Evolutionary conservation across 768 basidiomycete genomes (phyloP), one percentile per base, ranked within the genome.

Genomic region (Mycena floridula): DNA sequence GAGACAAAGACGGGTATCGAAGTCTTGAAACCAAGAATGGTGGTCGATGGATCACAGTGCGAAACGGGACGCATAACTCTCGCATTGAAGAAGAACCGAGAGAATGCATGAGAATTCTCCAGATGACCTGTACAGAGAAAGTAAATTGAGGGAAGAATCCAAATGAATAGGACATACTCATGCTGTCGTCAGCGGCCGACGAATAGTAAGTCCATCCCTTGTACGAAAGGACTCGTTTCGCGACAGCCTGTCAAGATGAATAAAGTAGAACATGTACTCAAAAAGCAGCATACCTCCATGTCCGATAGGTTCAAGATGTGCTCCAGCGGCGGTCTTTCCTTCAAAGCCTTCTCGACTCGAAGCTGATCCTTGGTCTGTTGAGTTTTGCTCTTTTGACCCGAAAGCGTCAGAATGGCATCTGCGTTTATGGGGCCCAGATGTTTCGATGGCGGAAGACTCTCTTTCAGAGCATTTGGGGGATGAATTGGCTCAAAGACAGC

Each of bases 171-270:
- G 35, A 24, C 18, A 16, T 12, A 91, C 90, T 69, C 52, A 84
- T 76, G 56, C 86, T 82, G 56, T 94, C 91, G 56, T 96, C 93
- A 1, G 89, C 73, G 8, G 89, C 86, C 20, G 90, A 92, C 5
- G 80, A 77, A 62, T 93, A 93, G 62, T 92, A 93, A 3, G 89
- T 81, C 56, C 80, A 70, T 1, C 89, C 89, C 51, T 81, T 86
- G 56, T 79, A 71, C 3, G 81, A 78, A 45, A 97, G 72, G 3
- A 86, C 69, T 42, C 78, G 74, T 55, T 75, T 77, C 7, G 92
- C 92, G 16, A 88, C 75, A 23, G 71, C 70, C 88, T 89, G 47
- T 5, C 28, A 28, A 35, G 25, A 26, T 38, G 28, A 26, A 26
- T 40, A 25, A 23, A 9, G 37, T 27, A 25, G 47, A 2, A 52